Conservation (phyloP, 495 filamentous ascomycete genomes). For the Haplographium delicatum region DNA sequence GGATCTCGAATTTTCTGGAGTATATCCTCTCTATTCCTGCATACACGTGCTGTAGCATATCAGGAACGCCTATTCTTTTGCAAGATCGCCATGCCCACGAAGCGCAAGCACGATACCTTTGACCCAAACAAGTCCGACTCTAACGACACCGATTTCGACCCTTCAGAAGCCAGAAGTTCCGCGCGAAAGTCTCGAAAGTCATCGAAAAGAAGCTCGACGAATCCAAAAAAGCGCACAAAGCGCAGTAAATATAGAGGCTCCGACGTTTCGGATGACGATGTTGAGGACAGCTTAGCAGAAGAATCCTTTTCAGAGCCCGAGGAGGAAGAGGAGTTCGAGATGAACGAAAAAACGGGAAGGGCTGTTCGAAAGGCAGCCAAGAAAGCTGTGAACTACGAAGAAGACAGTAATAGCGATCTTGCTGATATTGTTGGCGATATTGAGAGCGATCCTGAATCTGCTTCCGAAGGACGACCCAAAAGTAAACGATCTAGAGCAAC, state of each 20-base stretch:
- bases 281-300: slow-evolving; percentile 55
- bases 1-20: neutral
- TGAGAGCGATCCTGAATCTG: slow-evolving; percentile 24
- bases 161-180: slow-evolving; percentile 40
- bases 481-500: slow-evolving; percentile 40
- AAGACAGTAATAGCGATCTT: slow-evolving; percentile 19
- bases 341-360: slow-evolving; percentile 32
- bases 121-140: slow-evolving; percentile 82
- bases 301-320: slow-evolving; percentile 54
- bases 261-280: slow-evolving; percentile 65
- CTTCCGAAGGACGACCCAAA: slow-evolving; percentile 21
- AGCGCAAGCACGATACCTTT: slow-evolving; percentile 69
- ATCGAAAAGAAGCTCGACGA: slow-evolving; percentile 35
- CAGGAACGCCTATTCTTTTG: neutral
- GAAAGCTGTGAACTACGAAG: slow-evolving; percentile 37
- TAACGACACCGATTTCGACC: slow-evolving; percentile 73
- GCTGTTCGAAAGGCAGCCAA: slow-evolving; percentile 26
- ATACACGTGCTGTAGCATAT: neutral
- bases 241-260: slow-evolving; percentile 50
- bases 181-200: slow-evolving; percentile 36
- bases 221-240: slow-evolving; percentile 43
- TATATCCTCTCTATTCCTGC: neutral
- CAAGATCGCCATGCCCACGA: slow-evolving; percentile 30
- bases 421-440: slow-evolving; percentile 14
- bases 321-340: slow-evolving; percentile 59